Evolutionary conservation across 2,329 filamentous ascomycete species (phyloP).

Genomic region (Nemania abortiva): DNA sequence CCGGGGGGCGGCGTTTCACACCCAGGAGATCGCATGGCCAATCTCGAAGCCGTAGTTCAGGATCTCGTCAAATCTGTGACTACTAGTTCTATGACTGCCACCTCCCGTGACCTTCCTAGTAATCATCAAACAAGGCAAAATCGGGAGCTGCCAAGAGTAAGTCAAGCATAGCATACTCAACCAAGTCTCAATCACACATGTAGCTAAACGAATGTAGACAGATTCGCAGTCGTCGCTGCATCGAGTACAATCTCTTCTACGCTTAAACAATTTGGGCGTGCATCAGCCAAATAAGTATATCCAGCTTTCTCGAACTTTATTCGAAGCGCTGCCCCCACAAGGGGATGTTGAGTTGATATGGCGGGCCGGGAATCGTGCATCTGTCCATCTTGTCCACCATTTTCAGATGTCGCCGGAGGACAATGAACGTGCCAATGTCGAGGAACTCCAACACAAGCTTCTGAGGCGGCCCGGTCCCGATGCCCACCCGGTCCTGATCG

Average conservation of each 20-base stretch:
- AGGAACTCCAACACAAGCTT: constrained; percentile 8
- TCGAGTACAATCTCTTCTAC: background rate
- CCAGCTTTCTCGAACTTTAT: constrained; percentile 35
- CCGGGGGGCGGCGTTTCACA: background rate
- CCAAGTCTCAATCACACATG: background rate
- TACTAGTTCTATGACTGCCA: constrained; percentile 48
- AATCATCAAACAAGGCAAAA: constrained; percentile 2
- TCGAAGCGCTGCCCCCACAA: constrained; percentile 40
- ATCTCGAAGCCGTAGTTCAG: background rate
- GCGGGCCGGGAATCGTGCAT: constrained; percentile 17
- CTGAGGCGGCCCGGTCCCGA: constrained; percentile 4
- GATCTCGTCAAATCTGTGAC: constrained; percentile 15
- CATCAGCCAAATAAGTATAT: constrained; percentile 9
- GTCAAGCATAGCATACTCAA: background rate
- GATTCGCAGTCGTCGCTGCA: background rate
- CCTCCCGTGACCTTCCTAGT: background rate
- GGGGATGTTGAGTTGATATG: constrained; percentile 38
- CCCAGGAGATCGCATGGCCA: background rate
- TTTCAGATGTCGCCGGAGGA: constrained; percentile 43
- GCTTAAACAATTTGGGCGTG: background rate
- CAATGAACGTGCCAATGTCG: constrained; percentile 40
- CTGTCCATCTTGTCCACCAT: constrained; percentile 24
- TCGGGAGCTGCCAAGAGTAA: background rate
- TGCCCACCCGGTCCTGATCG: constrained; percentile 54
- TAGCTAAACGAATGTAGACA: constrained; percentile 9